Evolutionary conservation across 2,329 filamentous ascomycete genomes (phyloP), one percentile per base, ranked within the genome.

Genomic region (Apiospora kogelbergensis): DNA sequence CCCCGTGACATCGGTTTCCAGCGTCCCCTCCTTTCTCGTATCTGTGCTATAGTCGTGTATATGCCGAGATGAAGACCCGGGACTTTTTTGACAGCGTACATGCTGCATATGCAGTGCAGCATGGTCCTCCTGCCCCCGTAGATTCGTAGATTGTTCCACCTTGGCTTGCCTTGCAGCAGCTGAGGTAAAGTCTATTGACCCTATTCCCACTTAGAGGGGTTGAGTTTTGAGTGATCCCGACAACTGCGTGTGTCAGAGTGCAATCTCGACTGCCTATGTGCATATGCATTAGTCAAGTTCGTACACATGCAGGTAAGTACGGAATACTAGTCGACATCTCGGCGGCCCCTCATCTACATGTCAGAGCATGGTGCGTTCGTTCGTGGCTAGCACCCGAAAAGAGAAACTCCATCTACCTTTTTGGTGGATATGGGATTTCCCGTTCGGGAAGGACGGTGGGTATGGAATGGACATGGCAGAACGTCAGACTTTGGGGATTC

Each of bases 71-170:
- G 46, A 53, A 53, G 46, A 2, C 13, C 24, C 15, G 17, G 9
- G 17, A 17, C 13, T 15, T 42, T 42, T 3, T 15, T 30, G 46
- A 10, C 46, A 17, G 7, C n/a, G 45, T 46, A 11, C 24, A 30
- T 53, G 6, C 46, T 53, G 15, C 46, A 30, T 53, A 30, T 53
- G 46, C 46, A 53, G 46, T 53, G 46, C 46, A 53, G 46, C 46
- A 26, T 7, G 24, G 13, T 4, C 10, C 15, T 3, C 1, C 13
- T 3, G 6, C 6, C 1, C 1, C 7, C 1, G 2, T 13, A 24
- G n/a, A n/a, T n/a, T n/a, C n/a, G n/a, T n/a, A n/a, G n/a, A n/a
- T n/a, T n/a, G n/a, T 24, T 30, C 26, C 30, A 20, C 46, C 46
- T 53, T 53, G 46, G 24, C 46, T 53, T 6, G 46, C 46, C 46